Base-by-base conservation (phyloP, 148 eudicot species). In the Rhododendron molle region DNA sequence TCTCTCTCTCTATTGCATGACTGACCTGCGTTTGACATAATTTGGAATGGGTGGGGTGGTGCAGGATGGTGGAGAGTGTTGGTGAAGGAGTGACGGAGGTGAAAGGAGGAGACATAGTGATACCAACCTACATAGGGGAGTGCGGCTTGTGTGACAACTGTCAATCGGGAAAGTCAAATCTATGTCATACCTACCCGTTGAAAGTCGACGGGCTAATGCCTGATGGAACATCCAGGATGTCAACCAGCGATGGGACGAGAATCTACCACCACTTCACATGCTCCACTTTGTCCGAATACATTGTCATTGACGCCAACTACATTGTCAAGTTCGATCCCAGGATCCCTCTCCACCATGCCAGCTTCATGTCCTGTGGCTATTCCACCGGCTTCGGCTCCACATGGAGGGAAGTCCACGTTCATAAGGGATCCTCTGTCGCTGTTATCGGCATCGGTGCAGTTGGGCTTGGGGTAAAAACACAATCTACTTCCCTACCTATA, bases 391-490 rank as follows among this genome's bases (percentile, higher is more conserved):
- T 91, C 69, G 94, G 94, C 7, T 88, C 92, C 1, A 77, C 90
- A 12, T 91, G 90, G 91, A 91, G 84, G 80, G 88, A 87, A 76
- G 90, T 86, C 50, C 43, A 65, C 11, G 86, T 92, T 26, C 81
- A 83, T 4, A 38, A 86, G 74, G 92, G 90, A 36, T 90, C 93
- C 15, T 83, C 89, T 9, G 91, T 91, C 20, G 94, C 87, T 72
- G 93, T 92, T 38, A 44, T 92, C 1, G 94, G 94, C 20, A 90
- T 92, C 7, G 94, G 94, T 2, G 92, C 92, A 32, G 94, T 92
- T 38, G 94, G 94, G 14, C 87, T 92, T n/a, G 94, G 92, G 85
- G 94, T 92, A 86, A 76, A 71, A 26, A 18, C 36, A 21, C 40
- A 16, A 54, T 5, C 21, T 54, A 15, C 7, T 21, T 21, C 3